These are phyloP conservation scores for Brassica balearica DNA, from an alignment of 441 rosid species.

Conservation along the genomic window DNA sequence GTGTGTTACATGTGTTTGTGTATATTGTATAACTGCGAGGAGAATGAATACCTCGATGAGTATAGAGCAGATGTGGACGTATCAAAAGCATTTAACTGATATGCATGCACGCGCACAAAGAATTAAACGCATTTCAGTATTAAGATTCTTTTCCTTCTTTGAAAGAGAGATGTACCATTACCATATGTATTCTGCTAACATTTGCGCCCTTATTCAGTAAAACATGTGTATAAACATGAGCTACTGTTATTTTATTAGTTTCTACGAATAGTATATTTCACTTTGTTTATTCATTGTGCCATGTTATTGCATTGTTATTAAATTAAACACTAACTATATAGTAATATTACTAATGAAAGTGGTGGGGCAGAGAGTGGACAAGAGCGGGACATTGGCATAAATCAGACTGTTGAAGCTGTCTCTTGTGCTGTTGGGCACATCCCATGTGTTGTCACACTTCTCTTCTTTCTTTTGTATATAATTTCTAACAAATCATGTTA, in stretches of 20 bases:
- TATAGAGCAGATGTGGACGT: constrained; percentile 35
- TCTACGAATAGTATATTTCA: not conserved
- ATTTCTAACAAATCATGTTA: constrained; percentile 30
- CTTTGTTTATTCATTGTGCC: not conserved
- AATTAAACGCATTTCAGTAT: not conserved
- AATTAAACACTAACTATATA: constrained; percentile 3
- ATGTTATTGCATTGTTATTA: constrained; percentile 26
- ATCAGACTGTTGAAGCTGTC: constrained; percentile 44
- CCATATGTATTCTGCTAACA: not conserved
- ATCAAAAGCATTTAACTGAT: constrained; percentile 21
- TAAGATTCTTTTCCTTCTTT: not conserved
- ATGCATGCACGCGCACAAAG: constrained; percentile 26
- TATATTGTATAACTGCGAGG: not conserved
- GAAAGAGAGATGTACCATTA: not conserved
- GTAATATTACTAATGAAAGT: not conserved
- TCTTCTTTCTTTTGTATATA: constrained; percentile 26
- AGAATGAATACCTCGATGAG: constrained; percentile 32
- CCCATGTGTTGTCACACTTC: constrained; percentile 50
- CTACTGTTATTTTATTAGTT: not conserved
- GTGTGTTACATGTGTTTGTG: constrained; percentile 9
- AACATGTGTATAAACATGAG: not conserved
- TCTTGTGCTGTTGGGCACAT: constrained; percentile 41
- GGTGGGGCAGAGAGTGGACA: constrained; percentile 45
- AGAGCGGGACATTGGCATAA: constrained; percentile 46
- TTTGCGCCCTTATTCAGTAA: not conserved